phyloP scores from a whole-genome alignment of 768 basidiomycete species.

The Mycena venus region DNA sequence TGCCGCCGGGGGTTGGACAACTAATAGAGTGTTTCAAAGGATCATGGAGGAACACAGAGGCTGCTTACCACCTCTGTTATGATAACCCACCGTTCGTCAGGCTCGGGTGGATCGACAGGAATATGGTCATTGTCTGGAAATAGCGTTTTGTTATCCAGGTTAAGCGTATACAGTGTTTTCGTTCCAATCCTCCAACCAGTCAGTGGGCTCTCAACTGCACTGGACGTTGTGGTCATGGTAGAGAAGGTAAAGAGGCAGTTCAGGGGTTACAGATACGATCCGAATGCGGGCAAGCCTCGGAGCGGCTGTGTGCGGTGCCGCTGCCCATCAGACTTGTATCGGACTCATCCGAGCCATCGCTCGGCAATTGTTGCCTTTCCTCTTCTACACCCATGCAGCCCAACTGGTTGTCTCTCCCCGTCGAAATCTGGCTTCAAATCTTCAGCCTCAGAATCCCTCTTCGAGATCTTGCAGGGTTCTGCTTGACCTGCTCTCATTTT shows the following conservation, averaged over 20 bases:
- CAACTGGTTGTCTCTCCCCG: slow-evolving; percentile 20
- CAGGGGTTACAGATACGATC: too few relatives aligned
- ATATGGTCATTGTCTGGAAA: slow-evolving; percentile 24
- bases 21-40: too few relatives aligned
- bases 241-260: not conserved
- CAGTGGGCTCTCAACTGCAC: too few relatives aligned
- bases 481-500: slow-evolving; percentile 17
- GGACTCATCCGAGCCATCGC: too few relatives aligned
- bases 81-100: slow-evolving; percentile 27
- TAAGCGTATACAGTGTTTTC: slow-evolving; percentile 12
- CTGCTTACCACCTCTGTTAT: slow-evolving; percentile 16
- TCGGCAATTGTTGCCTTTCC: too few relatives aligned
- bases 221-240: not conserved
- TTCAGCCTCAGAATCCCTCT: not conserved
- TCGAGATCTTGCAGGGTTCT: slow-evolving; percentile 8
- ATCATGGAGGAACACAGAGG: too few relatives aligned
- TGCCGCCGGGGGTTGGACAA: slow-evolving; percentile 2
- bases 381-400: not conserved
- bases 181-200: too few relatives aligned
- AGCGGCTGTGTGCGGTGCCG: too few relatives aligned
- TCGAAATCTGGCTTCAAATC: slow-evolving; percentile 22
- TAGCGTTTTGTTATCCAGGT: slow-evolving; percentile 13
- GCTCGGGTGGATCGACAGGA: slow-evolving; percentile 7
- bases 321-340: too few relatives aligned
- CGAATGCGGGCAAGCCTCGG: too few relatives aligned